phyloP scores from a whole-genome alignment of 805 yeast species.

The Yarrowia phangngaensis region DNA sequence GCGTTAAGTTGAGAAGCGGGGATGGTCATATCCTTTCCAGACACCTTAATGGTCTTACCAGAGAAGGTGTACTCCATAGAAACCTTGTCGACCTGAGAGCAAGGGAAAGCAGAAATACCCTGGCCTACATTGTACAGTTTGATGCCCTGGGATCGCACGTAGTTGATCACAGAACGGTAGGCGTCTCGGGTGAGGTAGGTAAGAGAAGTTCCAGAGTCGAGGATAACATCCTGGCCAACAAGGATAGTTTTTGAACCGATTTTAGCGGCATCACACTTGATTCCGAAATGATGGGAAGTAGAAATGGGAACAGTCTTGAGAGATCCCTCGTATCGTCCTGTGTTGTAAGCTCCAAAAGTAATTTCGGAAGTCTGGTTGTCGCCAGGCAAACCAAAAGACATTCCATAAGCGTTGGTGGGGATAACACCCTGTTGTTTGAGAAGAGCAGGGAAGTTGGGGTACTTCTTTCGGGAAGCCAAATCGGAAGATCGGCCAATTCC shows the following conservation, averaged over 20 bases:
- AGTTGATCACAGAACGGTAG: conserved; percentile 26
- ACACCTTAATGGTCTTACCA: conserved; percentile 5
- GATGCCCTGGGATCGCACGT: conserved; percentile 33
- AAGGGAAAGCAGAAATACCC: not conserved
- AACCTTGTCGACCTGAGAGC: not conserved
- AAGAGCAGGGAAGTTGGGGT: conserved; percentile 33
- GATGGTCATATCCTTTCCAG: conserved; percentile 15
- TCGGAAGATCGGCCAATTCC: conserved; percentile 40
- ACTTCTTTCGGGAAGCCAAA: conserved; percentile 34
- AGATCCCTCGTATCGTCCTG: conserved; percentile 42
- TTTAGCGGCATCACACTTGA: conserved; percentile 29
- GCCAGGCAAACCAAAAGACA: conserved; percentile 40
- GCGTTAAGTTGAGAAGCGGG: not conserved
- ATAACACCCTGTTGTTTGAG: conserved; percentile 42
- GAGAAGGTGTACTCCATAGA: conserved; percentile 6
- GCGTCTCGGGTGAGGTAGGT: conserved; percentile 37
- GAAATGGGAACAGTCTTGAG: conserved; percentile 35
- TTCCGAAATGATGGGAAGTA: not conserved
- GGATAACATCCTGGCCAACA: conserved; percentile 38
- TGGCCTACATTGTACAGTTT: conserved; percentile 35
- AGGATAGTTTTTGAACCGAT: conserved; percentile 15
- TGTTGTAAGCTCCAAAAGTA: conserved; percentile 45
- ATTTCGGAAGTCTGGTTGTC: conserved; percentile 38
- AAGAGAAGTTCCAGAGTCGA: conserved; percentile 58
- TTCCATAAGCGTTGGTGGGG: conserved; percentile 42